Base-by-base conservation (phyloP, 164 flowering plant species). In the Saururus chinensis region DNA sequence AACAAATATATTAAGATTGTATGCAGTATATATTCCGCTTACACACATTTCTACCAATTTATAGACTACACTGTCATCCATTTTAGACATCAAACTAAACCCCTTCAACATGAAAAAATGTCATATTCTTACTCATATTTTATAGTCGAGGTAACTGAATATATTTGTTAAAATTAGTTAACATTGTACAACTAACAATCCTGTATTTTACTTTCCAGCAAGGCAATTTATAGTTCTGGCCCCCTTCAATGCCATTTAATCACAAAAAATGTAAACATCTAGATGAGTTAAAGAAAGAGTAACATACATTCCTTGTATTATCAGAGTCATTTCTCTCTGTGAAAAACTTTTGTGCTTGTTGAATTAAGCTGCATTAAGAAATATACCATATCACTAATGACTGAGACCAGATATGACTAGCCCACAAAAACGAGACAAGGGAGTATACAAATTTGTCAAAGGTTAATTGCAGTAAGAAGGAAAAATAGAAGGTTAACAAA, bases 221-320 rank as follows among this genome's bases (percentile, higher is more conserved):
- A 12, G 14, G 11, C 49, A 45, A 45, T 12, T 45, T 45, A 45
- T 8, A 45, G 17, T 45, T 45, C 49, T 17, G 17, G 17, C 2
- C 5, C 1, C 49, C 14, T 45, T 12, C 14, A 8, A 45, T 45
- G 49, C 17, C 7, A 45, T 45, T 12, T 45, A 45, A 45, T 13
- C 11, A 12, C 17, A 45, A 45, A 45, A 45, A 12, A 12, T 8
- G 17, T 45, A 45, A 45, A 2, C 17, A 17, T 45, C 17, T 8
- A 12, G 17, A 45, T 17, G 17, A 9, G 14, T 45, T 7, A 19
- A 61, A 64, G 68, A 35, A 65, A 61, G 19, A 62, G 66, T 69
- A 60, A 71, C 87, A 70, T 85, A 92, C 96, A 82, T 78, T 87
- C 78, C 86, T 78, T 40, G 92, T 64, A 75, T 85, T 85, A 40